Percentiles rank a stretch among this genome's conserved stretches.
Evolutionary conservation across 179 eudicot genomes (phyloP).

Genomic region (Vitellaria paradoxa): DNA sequence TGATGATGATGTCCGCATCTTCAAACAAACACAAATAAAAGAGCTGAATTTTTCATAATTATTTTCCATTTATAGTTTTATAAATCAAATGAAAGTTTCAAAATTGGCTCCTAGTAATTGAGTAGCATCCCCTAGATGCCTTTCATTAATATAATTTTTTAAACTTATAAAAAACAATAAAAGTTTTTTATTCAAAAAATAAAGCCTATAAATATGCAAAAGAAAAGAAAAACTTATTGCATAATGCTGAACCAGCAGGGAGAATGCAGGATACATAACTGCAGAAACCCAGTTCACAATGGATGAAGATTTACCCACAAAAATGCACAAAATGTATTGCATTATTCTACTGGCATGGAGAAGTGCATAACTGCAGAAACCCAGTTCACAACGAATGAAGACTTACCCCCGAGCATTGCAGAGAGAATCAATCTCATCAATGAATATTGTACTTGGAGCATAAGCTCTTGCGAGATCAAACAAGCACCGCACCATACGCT

Average conservation of each 20-base stretch:
- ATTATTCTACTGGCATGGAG: not conserved
- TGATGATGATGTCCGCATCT: not conserved
- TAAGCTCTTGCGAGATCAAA: slow-evolving; percentile 96
- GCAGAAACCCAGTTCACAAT: not conserved
- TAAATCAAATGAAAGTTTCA: too few species aligned
- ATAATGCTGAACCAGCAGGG: not conserved
- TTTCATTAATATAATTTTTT: too few species aligned
- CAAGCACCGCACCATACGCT: slow-evolving; percentile 89
- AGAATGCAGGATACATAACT: not conserved
- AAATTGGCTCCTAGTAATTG: too few species aligned
- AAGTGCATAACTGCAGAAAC: not conserved
- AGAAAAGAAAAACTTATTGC: not conserved
- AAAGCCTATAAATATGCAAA: not conserved
- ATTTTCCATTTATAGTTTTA: too few species aligned
- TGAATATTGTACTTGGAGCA: slow-evolving; percentile 96
- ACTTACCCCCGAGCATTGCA: slow-evolving; percentile 95
- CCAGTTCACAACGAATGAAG: not conserved
- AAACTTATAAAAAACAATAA: too few species aligned
- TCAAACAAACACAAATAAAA: too few species aligned
- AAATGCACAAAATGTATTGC: not conserved
- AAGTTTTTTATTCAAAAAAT: too few species aligned
- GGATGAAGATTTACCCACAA: slow-evolving; percentile 48
- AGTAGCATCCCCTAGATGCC: too few species aligned
- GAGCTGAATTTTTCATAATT: too few species aligned
- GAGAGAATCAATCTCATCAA: slow-evolving; percentile 98